phyloP scores from a whole-genome alignment of 768 basidiomycete genomes.

The Calocybe gangraenosa region DNA sequence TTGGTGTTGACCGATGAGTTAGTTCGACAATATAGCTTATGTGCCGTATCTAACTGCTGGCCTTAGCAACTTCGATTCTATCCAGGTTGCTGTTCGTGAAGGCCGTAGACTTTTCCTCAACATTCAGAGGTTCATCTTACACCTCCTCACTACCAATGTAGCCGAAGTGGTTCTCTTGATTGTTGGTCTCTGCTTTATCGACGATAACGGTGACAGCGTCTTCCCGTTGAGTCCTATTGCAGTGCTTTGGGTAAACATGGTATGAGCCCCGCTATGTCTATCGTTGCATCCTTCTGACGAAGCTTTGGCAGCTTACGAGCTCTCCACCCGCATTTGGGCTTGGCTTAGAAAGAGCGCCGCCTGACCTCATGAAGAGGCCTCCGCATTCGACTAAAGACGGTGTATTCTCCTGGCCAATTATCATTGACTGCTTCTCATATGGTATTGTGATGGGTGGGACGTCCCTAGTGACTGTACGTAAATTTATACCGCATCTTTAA shows the following conservation, averaged over 20 bases:
- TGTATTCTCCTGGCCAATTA: slow-evolving; percentile 34
- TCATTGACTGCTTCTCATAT: slow-evolving; percentile 32
- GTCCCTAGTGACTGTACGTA: slow-evolving; percentile 27
- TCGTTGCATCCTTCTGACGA: not conserved
- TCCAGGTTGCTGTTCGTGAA: slow-evolving; percentile 53
- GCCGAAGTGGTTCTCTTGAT: slow-evolving; percentile 52
- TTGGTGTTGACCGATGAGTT: slow-evolving; percentile 55
- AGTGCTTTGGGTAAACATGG: slow-evolving; percentile 51
- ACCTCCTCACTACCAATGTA: slow-evolving; percentile 49
- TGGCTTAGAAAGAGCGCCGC: slow-evolving; percentile 45
- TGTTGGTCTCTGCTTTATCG: slow-evolving; percentile 54
- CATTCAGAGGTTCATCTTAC: slow-evolving; percentile 52
- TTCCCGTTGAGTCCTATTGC: slow-evolving; percentile 55
- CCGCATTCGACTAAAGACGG: slow-evolving; percentile 35
- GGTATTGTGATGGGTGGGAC: slow-evolving; percentile 33
- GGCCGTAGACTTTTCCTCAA: slow-evolving; percentile 57
- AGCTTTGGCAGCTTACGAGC: slow-evolving; percentile 27
- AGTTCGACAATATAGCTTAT: slow-evolving; percentile 4
- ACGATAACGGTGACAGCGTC: slow-evolving; percentile 39
- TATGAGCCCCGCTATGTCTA: slow-evolving; percentile 16
- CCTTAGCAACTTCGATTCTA: slow-evolving; percentile 51
- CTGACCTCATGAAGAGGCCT: slow-evolving; percentile 45
- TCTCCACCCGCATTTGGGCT: slow-evolving; percentile 55
- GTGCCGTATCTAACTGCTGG: not conserved
- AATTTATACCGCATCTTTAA: not conserved